Evolutionary conservation across 805 yeast species (phyloP).

Genomic region (Candida nanaspora): DNA sequence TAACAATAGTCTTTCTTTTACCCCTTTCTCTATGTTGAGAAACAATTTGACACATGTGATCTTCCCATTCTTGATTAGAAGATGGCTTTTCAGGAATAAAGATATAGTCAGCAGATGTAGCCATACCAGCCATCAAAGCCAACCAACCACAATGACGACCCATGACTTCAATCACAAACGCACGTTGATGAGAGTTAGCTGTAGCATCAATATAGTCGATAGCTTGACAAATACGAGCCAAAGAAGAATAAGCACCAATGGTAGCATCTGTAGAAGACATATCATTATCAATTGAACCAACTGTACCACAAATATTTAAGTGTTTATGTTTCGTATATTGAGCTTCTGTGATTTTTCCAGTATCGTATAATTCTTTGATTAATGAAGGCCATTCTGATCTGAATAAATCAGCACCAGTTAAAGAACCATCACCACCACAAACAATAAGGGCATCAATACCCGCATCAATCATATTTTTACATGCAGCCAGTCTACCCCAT

Average conservation of each 20-base stretch:
- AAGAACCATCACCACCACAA: constrained; percentile 98
- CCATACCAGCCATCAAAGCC: constrained; percentile 94
- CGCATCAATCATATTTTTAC: constrained; percentile 71
- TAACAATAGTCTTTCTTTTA: constrained; percentile 89
- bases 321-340: constrained; percentile 57
- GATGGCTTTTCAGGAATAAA: constrained; percentile 95
- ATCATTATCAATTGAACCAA: constrained; percentile 96
- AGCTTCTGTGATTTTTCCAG: constrained; percentile 48
- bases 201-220: constrained; percentile 97
- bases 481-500: constrained; percentile 75
- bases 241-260: constrained; percentile 91
- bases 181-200: constrained; percentile 94
- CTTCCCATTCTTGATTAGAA: constrained; percentile 64
- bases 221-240: constrained; percentile 87
- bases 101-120: constrained; percentile 92
- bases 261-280: constrained; percentile 97
- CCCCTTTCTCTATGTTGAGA: constrained; percentile 78
- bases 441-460: constrained; percentile 95
- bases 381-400: constrained; percentile 92
- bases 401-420: constrained; percentile 95
- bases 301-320: constrained; percentile 86
- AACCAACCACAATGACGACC: constrained; percentile 99
- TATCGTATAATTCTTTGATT: constrained; percentile 59
- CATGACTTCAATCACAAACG: constrained; percentile 97
- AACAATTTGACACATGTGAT: constrained; percentile 69